phyloP scores from a whole-genome alignment of 805 yeast genomes.

The Starmerella potacharoeniae region DNA sequence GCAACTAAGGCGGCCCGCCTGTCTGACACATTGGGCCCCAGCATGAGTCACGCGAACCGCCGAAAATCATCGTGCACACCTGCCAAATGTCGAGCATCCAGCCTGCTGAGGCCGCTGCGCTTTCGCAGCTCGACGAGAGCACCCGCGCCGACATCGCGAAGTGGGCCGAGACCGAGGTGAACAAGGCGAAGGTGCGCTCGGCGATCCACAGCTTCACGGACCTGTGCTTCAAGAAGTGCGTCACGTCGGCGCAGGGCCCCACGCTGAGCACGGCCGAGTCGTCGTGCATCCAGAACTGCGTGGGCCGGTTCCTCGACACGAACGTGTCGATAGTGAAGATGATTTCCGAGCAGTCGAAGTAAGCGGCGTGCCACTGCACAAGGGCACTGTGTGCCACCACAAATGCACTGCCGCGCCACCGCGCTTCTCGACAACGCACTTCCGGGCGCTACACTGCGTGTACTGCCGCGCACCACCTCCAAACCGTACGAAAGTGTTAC shows the following conservation, averaged over 20 bases:
- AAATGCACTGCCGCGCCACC: too few species aligned
- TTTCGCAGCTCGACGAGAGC: conserved; percentile 43
- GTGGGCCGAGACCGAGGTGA: conserved; percentile 71
- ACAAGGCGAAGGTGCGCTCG: conserved; percentile 69
- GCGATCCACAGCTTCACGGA: conserved; percentile 81
- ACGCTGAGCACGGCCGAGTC: conserved; percentile 51
- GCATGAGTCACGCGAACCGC: conserved; percentile 1
- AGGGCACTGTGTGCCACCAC: too few species aligned
- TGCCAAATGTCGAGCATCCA: not conserved
- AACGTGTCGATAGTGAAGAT: conserved; percentile 68
- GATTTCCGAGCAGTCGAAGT: conserved; percentile 6
- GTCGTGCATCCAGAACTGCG: conserved; percentile 65
- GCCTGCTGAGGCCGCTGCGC: conserved; percentile 24
- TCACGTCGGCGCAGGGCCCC: conserved; percentile 32
- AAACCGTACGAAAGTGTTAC: too few species aligned
- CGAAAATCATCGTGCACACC: not conserved
- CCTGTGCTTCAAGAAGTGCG: conserved; percentile 81
- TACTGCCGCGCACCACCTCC: too few species aligned
- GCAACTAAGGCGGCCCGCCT: not conserved
- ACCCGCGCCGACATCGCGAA: conserved; percentile 62
- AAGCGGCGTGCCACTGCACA: not conserved
- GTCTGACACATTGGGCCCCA: not conserved
- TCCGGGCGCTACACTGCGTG: too few species aligned
- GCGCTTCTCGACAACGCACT: too few species aligned
- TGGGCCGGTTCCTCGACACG: conserved; percentile 76